phyloP scores from a whole-genome alignment of 2,329 filamentous ascomycete genomes.

The Rutstroemia sydowiana region DNA sequence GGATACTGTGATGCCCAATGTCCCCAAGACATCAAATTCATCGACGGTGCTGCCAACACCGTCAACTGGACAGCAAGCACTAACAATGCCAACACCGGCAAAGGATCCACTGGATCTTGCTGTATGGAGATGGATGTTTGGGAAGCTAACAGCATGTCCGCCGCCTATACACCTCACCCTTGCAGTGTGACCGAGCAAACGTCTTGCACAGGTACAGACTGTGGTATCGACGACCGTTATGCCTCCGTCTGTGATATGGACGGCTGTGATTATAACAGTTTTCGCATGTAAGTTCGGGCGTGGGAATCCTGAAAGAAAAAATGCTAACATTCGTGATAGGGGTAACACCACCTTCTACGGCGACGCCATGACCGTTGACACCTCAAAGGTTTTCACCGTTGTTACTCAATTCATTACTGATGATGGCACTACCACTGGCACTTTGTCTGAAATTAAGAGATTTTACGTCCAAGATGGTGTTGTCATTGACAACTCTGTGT shows the following conservation, averaged over 20 bases:
- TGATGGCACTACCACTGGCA: conserved; percentile 41
- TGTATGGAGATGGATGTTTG: conserved; percentile 64
- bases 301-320: no score
- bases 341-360: conserved; percentile 51
- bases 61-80: conserved; percentile 41
- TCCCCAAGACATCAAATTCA: conserved; percentile 37
- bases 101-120: conserved; percentile 50
- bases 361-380: conserved; percentile 39
- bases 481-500: conserved; percentile 43
- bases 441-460: conserved; percentile 46
- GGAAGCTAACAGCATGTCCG: conserved; percentile 54
- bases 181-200: conserved; percentile 40
- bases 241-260: conserved; percentile 51
- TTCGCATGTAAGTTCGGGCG: no score
- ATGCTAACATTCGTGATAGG: no score
- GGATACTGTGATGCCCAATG: conserved; percentile 18
- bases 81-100: conserved; percentile 46
- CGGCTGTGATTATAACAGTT: conserved; percentile 56
- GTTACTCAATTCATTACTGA: conserved; percentile 53
- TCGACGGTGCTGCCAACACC: conserved; percentile 48
- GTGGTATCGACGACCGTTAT: conserved; percentile 43
- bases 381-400: conserved; percentile 45
- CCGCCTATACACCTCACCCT: conserved; percentile 52
- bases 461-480: conserved; percentile 50
- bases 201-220: conserved; percentile 35